Percentiles rank a stretch among this genome's conserved stretches.
phyloP scores from a whole-genome alignment of 805 yeast species.

The Ogataea siamensis region DNA sequence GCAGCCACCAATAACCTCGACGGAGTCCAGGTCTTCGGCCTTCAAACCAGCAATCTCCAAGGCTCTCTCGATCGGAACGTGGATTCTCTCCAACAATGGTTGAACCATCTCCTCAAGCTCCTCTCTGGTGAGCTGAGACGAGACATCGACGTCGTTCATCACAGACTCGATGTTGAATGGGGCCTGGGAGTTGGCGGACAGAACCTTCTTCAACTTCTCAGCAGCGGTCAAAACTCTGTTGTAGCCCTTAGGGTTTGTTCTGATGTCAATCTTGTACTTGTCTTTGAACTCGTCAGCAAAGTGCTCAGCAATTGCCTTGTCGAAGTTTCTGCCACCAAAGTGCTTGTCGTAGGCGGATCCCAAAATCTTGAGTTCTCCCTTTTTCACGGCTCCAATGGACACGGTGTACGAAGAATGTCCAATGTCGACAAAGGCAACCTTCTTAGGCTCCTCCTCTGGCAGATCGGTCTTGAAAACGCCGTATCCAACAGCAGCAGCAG shows the following conservation, averaged over 20 bases:
- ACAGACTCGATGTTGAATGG: constrained; percentile 95
- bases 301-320: constrained; percentile 89
- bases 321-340: constrained; percentile 98
- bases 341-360: constrained; percentile 93
- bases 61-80: constrained; percentile 78
- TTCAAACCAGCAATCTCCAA: constrained; percentile 74
- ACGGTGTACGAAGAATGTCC: constrained; percentile 97
- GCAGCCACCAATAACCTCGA: constrained; percentile 97
- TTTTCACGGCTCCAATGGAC: constrained; percentile 84
- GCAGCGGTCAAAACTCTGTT: constrained; percentile 88
- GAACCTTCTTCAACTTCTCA: constrained; percentile 91
- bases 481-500: constrained; percentile 99
- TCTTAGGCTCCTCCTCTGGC: constrained; percentile 90
- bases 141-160: constrained; percentile 95
- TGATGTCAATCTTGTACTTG: constrained; percentile 91
- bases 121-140: constrained; percentile 83
- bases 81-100: constrained; percentile 76
- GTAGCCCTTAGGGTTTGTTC: constrained; percentile 91
- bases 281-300: constrained; percentile 89
- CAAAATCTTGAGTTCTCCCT: constrained; percentile 91
- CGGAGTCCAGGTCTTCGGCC: constrained; percentile 75
- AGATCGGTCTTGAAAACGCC: constrained; percentile 97
- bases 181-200: constrained; percentile 93
- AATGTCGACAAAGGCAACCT: constrained; percentile 90
- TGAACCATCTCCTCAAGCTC: constrained; percentile 86